phyloP scores from a whole-genome alignment of 2,329 filamentous ascomycete genomes.

The Cladosporium phlei region DNA sequence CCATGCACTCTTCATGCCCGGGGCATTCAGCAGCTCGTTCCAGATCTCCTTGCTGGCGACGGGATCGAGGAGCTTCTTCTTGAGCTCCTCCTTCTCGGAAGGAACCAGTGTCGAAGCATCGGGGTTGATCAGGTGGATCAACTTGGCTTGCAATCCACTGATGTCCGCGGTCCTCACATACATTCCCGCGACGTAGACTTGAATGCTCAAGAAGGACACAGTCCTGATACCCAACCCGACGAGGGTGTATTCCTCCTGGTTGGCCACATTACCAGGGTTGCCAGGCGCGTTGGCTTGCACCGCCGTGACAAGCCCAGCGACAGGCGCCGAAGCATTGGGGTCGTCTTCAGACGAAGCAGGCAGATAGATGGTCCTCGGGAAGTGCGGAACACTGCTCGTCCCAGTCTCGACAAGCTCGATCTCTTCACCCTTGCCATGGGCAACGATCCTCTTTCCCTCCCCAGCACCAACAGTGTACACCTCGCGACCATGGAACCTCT shows the following conservation, averaged over 20 bases:
- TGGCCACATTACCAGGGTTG: conserved; percentile 29
- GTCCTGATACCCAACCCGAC: conserved; percentile 83
- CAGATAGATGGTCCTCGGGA: conserved; percentile 68
- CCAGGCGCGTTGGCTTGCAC: conserved; percentile 27
- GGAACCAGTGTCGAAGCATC: conserved; percentile 78
- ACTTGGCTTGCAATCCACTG: conserved; percentile 67
- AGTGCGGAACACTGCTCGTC: conserved; percentile 71
- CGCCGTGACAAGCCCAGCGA: conserved; percentile 5
- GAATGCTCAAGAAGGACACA: conserved; percentile 82
- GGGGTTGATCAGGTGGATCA: conserved; percentile 71
- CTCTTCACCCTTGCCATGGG: conserved; percentile 48
- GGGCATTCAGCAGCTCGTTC: conserved; percentile 62
- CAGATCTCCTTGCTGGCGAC: conserved; percentile 67
- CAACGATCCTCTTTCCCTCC: conserved; percentile 46
- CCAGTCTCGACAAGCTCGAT: conserved; percentile 75
- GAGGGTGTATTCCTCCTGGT: conserved; percentile 71
- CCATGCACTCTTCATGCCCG: conserved; percentile 69
- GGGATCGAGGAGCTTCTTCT: conserved; percentile 64
- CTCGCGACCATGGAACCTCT: conserved; percentile 50
- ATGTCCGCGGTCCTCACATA: conserved; percentile 86
- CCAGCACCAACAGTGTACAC: conserved; percentile 60
- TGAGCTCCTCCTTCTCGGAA: conserved; percentile 71
- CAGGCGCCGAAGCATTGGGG: conserved; percentile 16
- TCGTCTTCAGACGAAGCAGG: conserved; percentile 43
- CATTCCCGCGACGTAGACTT: conserved; percentile 91